phyloP scores from a whole-genome alignment of 768 basidiomycete genomes.

The Hysterangium stoloniferum region DNA sequence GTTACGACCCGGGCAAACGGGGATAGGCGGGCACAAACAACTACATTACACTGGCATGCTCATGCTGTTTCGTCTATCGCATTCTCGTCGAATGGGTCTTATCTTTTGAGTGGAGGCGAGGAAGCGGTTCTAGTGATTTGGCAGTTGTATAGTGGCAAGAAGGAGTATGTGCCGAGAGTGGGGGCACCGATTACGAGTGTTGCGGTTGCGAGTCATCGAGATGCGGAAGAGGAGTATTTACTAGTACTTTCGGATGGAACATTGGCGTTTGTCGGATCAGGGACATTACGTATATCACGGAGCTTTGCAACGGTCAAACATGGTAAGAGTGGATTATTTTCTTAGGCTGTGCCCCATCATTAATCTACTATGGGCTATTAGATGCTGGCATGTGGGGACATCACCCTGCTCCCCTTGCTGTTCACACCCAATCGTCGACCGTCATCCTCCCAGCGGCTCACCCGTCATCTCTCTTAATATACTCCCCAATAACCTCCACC shows the following conservation, averaged over 20 bases:
- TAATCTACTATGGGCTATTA: neutral
- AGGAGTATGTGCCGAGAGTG: slow-evolving; percentile 88
- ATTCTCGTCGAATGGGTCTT: slow-evolving; percentile 88
- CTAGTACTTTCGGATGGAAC: slow-evolving; percentile 77
- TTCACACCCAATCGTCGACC: slow-evolving; percentile 65
- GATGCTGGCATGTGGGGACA: too few relatives aligned
- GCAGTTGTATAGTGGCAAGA: slow-evolving; percentile 84
- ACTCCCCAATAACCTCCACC: slow-evolving; percentile 62
- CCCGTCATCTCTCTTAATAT: slow-evolving; percentile 90
- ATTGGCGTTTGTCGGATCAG: slow-evolving; percentile 64
- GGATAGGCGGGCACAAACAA: slow-evolving; percentile 77
- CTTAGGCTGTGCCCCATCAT: slow-evolving; percentile 6
- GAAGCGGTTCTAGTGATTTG: slow-evolving; percentile 96
- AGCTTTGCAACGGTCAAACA: slow-evolving; percentile 72
- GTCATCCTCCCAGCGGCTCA: slow-evolving; percentile 90
- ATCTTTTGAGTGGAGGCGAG: slow-evolving; percentile 89
- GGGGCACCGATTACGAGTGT: slow-evolving; percentile 79
- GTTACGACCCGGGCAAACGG: slow-evolving; percentile 23
- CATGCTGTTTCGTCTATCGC: slow-evolving; percentile 82
- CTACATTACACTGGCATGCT: slow-evolving; percentile 92
- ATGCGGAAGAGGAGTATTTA: slow-evolving; percentile 75
- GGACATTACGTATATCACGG: slow-evolving; percentile 62
- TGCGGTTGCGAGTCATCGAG: slow-evolving; percentile 40
- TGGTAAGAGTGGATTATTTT: slow-evolving; percentile 38
- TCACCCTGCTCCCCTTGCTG: slow-evolving; percentile 53